Percentiles rank a stretch among this genome's conserved stretches.
These are phyloP conservation scores for Xylaria sp. DNA, from an alignment of 2,329 filamentous ascomycete genomes.

Conservation along the genomic window DNA sequence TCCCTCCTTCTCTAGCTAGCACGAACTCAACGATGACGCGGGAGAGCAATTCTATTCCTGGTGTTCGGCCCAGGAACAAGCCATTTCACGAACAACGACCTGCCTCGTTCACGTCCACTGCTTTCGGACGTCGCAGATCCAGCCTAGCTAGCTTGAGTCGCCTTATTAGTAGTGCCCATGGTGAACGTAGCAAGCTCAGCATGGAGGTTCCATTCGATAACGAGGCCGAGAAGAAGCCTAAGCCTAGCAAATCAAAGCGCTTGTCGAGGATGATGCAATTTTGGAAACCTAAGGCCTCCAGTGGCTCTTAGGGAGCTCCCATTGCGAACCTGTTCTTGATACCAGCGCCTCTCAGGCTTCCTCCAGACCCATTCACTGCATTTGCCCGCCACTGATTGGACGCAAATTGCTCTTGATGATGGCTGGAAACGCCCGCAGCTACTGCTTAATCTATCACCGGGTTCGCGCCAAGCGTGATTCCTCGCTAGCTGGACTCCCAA, in stretches of 20 bases:
- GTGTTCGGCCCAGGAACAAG: slow-evolving; percentile 52
- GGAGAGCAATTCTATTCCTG: slow-evolving; percentile 66
- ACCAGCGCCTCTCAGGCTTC: not conserved
- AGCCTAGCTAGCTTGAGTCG: slow-evolving; percentile 82
- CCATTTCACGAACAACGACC: slow-evolving; percentile 67
- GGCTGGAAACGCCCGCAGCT: not conserved
- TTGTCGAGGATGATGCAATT: slow-evolving; percentile 82
- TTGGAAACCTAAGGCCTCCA: slow-evolving; percentile 72
- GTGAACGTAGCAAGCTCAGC: slow-evolving; percentile 78
- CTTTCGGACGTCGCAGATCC: slow-evolving; percentile 76
- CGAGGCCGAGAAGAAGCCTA: slow-evolving; percentile 67
- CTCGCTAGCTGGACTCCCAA: not conserved
- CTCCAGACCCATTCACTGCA: not conserved
- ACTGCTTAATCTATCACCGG: not conserved
- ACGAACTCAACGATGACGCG: slow-evolving; percentile 82
- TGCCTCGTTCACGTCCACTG: slow-evolving; percentile 69
- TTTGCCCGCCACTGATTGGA: not conserved
- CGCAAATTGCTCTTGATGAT: not conserved
- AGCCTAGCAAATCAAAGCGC: slow-evolving; percentile 73
- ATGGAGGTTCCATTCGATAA: slow-evolving; percentile 71
- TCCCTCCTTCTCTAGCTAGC: slow-evolving; percentile 78
- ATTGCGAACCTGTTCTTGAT: slow-evolving; percentile 23
- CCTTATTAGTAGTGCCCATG: slow-evolving; percentile 78
- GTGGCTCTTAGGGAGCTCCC: slow-evolving; percentile 40
- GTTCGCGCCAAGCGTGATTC: slow-evolving; percentile 1